A percentile compares a stretch with the other conserved stretches of the same genome.
phyloP scores from a whole-genome alignment of 208 protist genomes.

The Strigomonas culicis region DNA sequence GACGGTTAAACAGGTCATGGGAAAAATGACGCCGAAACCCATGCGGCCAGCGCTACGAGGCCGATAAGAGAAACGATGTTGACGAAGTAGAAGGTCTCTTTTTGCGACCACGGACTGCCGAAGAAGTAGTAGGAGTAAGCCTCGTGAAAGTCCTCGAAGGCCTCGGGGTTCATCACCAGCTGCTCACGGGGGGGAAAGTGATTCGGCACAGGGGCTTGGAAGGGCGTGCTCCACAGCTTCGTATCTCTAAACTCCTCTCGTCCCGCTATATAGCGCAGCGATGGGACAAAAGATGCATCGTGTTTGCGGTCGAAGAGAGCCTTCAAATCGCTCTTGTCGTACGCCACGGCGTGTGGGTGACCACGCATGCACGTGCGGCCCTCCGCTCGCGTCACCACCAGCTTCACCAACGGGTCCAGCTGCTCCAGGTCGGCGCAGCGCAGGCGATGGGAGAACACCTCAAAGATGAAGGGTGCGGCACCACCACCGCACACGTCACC shows the following conservation, averaged over 20 bases:
- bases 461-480: conserved; percentile 23
- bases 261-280: background rate
- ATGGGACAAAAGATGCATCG: conserved; percentile 6
- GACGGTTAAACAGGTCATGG: too few relatives aligned
- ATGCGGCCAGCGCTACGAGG: too few relatives aligned
- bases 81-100: too few relatives aligned
- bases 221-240: conserved; percentile 18
- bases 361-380: conserved; percentile 26
- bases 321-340: conserved; percentile 24
- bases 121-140: conserved; percentile 27
- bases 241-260: background rate
- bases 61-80: too few relatives aligned
- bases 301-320: conserved; percentile 18
- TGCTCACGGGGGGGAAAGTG: conserved; percentile 27
- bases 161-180: conserved; percentile 57
- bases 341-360: conserved; percentile 18
- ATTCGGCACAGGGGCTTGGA: conserved; percentile 22
- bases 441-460: conserved; percentile 49
- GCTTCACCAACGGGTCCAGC: conserved; percentile 27
- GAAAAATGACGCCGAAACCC: too few relatives aligned
- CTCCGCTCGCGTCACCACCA: conserved; percentile 34
- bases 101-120: conserved; percentile 10
- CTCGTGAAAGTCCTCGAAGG: conserved; percentile 34
- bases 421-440: conserved; percentile 23
- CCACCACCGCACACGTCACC: background rate